A percentile compares a stretch with the other conserved stretches of the same genome.
phyloP scores from a whole-genome alignment of 805 yeast genomes.

The Saturnispora diversa region DNA sequence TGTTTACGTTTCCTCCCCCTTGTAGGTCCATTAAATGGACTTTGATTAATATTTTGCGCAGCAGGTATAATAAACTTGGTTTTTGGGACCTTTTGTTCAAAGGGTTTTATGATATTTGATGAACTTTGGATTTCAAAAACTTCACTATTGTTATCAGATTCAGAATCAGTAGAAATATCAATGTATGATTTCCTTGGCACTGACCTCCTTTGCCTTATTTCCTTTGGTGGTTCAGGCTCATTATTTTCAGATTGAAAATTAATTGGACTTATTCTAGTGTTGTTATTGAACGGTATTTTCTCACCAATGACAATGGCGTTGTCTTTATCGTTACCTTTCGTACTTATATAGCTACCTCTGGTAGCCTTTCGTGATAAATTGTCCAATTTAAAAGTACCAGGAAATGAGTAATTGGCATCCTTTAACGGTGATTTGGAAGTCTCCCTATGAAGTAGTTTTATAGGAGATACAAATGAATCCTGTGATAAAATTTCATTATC shows the following conservation, averaged over 20 bases:
- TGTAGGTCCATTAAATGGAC: no score
- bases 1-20: no score
- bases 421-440: neutral
- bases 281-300: neutral
- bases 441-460: slow-evolving; percentile 6
- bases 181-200: neutral
- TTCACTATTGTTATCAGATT: neutral
- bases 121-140: no score
- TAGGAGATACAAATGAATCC: slow-evolving; percentile 9
- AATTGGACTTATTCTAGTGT: no score
- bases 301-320: slow-evolving; percentile 4
- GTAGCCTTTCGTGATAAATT: neutral
- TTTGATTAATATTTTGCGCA: no score
- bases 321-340: slow-evolving; percentile 1
- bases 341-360: neutral
- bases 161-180: neutral
- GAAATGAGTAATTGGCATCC: neutral
- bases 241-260: neutral
- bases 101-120: no score
- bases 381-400: neutral
- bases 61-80: no score
- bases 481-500: slow-evolving; percentile 5
- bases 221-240: neutral
- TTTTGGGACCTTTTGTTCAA: no score
- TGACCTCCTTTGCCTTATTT: slow-evolving; percentile 1